Evolutionary conservation across 1,139 yeast species (phyloP).

Genomic region (Yamadazyma kanchanaburiensis): DNA sequence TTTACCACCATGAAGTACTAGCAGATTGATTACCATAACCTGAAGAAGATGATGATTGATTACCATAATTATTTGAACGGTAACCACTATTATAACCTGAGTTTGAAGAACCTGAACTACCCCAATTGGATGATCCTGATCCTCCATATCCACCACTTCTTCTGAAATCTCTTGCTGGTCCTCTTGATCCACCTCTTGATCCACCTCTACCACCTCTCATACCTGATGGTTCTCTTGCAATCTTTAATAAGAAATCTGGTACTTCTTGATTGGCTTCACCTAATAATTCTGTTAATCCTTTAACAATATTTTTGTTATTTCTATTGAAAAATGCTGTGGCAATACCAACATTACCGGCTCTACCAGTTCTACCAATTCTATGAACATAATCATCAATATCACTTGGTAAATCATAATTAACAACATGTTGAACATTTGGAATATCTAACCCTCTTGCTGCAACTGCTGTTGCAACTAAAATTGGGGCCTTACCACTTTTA

Average conservation of each 20-base stretch:
- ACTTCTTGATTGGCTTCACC: constrained; percentile 97
- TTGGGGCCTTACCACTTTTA: constrained; percentile 83
- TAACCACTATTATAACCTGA: constrained; percentile 10
- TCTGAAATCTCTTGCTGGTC: constrained; percentile 61
- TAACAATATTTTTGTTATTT: constrained; percentile 84
- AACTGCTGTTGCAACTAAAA: constrained; percentile 96
- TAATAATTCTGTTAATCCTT: constrained; percentile 83
- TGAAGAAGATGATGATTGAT: constrained; percentile 9
- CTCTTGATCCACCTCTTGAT: constrained; percentile 32
- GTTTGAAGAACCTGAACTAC: constrained; percentile 13
- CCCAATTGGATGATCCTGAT: constrained; percentile 27
- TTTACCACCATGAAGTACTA: constrained; percentile 42
- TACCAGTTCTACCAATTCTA: constrained; percentile 99
- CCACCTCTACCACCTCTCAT: constrained; percentile 42
- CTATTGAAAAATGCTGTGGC: constrained; percentile 99
- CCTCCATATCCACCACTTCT: constrained; percentile 37
- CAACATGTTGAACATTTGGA: constrained; percentile 97
- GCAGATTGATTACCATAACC: constrained; percentile 33
- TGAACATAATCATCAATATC: constrained; percentile 98
- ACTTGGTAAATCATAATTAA: constrained; percentile 93
- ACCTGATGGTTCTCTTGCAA: constrained; percentile 76
- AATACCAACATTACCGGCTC: constrained; percentile 99
- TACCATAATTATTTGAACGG: constrained; percentile 5
- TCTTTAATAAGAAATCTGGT: constrained; percentile 79
- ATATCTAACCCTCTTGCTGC: constrained; percentile 99